Evolutionary conservation across 208 protist species (phyloP), one percentile per base, ranked within the genome.

Genomic region (Phytomonas sp.): DNA sequence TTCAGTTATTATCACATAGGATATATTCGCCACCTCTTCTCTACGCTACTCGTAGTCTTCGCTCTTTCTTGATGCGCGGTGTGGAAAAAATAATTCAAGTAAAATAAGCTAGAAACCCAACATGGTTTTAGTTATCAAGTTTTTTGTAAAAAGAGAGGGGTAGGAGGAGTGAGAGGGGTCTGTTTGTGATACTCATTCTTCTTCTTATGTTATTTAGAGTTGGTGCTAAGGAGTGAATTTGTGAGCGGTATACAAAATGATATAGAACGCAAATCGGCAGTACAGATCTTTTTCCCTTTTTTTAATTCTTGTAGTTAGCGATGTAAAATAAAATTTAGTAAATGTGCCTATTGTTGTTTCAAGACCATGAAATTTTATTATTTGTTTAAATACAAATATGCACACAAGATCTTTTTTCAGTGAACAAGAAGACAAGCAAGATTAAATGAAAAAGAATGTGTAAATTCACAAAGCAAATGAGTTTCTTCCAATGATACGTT

Each of bases 201-300:
- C 19, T 23, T 19, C 12, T 52, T 16, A 4, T n/a, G 6, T 16
- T 14, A 14, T 23, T 52, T 52, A 52, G 12, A 52, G 42, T 52
- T 52, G 19, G 42, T 14, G 42, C 7, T 52, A 52, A 23, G 42
- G 12, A 16, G 2, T 2, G 42, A 4, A 52, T 52, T 1, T 4
- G 19, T n/a, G 42, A 23, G 7, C 12, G 16, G 42, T 30, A 62
- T 34, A 33, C 5, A 34, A 62, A 62, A 62, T 34, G 59, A 62
- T 34, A 62, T 30, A 62, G 8, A 8, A 23, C 33, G 32, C 16
- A 42, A 42, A 34, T 64, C 33, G 19, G 34, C 19, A n/a, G 19
- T 40, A 23, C 16, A n/a, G 32, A 12, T 40, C 31, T 63, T 74
- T 74, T 26, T 75, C 34, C 71, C 10, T 60, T 71, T 0, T 71